phyloP scores from a whole-genome alignment of 192 early-diverging fungal genomes.

The Coemansia guatemalensis region DNA sequence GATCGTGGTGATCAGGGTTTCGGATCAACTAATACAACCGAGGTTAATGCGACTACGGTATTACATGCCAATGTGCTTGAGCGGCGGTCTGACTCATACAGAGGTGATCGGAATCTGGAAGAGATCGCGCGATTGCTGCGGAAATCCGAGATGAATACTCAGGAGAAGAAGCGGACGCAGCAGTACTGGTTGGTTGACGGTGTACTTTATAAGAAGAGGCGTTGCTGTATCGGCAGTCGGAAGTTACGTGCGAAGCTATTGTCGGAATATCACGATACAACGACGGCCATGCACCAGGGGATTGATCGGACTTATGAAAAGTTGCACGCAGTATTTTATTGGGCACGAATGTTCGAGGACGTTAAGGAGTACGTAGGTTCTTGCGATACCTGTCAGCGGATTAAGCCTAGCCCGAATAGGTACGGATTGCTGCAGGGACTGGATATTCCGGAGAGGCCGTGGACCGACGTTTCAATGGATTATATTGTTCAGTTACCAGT shows the following conservation, averaged over 20 bases:
- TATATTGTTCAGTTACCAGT: constrained; percentile 9
- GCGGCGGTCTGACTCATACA: too few relatives aligned
- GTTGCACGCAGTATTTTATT: constrained; percentile 1
- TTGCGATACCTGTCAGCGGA: too few relatives aligned
- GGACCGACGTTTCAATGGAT: constrained; percentile 15
- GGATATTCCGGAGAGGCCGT: not conserved
- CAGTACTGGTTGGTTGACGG: not conserved
- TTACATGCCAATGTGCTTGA: too few relatives aligned
- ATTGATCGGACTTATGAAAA: constrained; percentile 1
- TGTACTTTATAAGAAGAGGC: not conserved
- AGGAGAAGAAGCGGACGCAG: too few relatives aligned
- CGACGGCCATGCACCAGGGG: constrained; percentile 2
- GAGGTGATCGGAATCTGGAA: too few relatives aligned
- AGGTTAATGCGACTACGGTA: too few relatives aligned
- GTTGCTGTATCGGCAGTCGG: not conserved
- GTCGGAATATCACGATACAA: constrained; percentile 7
- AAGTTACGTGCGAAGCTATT: not conserved
- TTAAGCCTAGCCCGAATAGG: not conserved
- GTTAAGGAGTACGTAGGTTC: constrained; percentile 1
- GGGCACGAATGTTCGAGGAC: constrained; percentile 4
- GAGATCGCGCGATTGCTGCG: too few relatives aligned
- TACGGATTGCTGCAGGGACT: not conserved
- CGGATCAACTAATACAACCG: too few relatives aligned
- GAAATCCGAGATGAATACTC: too few relatives aligned
- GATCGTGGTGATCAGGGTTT: not conserved